Evolutionary conservation across 1,284 basidiomycete genomes (phyloP), one percentile per base, ranked within the genome.

Genomic region (Ceratobasidium sp.): DNA sequence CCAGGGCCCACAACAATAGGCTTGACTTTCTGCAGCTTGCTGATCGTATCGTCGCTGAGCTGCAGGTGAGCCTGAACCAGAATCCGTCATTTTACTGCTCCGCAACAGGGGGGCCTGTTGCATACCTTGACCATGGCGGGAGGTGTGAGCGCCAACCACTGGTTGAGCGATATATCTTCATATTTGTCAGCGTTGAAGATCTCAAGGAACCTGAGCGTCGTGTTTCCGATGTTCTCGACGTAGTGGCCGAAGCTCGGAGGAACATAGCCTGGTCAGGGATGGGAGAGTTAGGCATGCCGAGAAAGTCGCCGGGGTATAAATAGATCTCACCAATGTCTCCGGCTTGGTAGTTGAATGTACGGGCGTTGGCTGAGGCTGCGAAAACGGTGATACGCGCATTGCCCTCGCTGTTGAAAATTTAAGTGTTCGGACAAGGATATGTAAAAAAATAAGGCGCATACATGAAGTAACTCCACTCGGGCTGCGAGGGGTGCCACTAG

Each of bases 401-500:
- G 8, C 70, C 70, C 61, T 74, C 70, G 17, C 68, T 70, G 34
- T 29, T 25, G 15, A 17, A 13, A 56, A 91, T 76, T 3, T 91
- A 91, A 78, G 87, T 84, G 67, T 89, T 91, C 76, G 43, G 43
- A 57, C 43, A 57, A 44, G 73, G 19, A 76, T 70, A 32, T 22
- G 11, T 44, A 11, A 34, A 19, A 59, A 34, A 40, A n/a, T 19
- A 22, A 1, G 32, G 22, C 2, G 57, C 76, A 57, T 57, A 76
- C 59, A 82, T 79, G 77, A 82, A 81, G 77, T 80, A 83, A 32
- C 67, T 76, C 81, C 81, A 82, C 77, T 82, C 81, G 56, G 81
- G 80, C 11, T 90, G 86, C 54, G 89, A 92, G 6, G 91, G 91
- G 81, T 92, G 92, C 91, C 91, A 93, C 89, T 92, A 65, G 43